A percentile compares a stretch with the other conserved stretches of the same genome.
These are phyloP conservation scores for Geotrichum siamense DNA, from an alignment of 1,139 yeast genomes.

Conservation along the genomic window DNA sequence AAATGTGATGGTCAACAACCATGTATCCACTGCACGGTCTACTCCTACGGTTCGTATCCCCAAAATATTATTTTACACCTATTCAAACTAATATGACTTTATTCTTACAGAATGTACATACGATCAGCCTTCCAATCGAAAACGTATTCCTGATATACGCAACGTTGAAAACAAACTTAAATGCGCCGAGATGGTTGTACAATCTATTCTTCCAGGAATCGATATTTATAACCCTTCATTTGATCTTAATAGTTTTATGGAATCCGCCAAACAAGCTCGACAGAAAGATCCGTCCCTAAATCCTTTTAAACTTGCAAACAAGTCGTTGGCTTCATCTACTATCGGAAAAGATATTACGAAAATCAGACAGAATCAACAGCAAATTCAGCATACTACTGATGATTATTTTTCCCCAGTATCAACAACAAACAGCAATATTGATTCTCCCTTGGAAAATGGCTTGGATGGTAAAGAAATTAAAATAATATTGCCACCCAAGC, in stretches of 20 bases:
- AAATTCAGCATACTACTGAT: conserved; percentile 9
- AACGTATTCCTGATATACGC: conserved; percentile 37
- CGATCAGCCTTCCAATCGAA: conserved; percentile 66
- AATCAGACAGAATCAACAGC: conserved; percentile 8
- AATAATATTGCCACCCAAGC: conserved; percentile 68
- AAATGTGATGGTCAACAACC: conserved; percentile 86
- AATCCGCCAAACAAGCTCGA: conserved; percentile 15
- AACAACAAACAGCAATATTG: conserved; percentile 8
- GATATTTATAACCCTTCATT: conserved; percentile 44
- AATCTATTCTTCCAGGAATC: conserved; percentile 44
- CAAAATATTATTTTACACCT: no score
- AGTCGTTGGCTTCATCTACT: conserved; percentile 8
- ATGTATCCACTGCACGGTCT: conserved; percentile 84
- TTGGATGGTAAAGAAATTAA: conserved; percentile 36
- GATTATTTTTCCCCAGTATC: conserved; percentile 11
- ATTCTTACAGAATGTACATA: conserved; percentile 49
- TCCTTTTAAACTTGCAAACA: conserved; percentile 13
- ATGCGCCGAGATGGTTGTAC: conserved; percentile 36
- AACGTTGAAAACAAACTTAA: conserved; percentile 35
- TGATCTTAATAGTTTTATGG: conserved; percentile 43
- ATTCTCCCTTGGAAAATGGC: conserved; percentile 10
- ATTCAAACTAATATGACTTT: background rate
- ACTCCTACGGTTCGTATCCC: conserved; percentile 58
- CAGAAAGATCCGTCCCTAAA: conserved; percentile 9
- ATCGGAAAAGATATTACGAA: conserved; percentile 5